phyloP scores from a whole-genome alignment of 768 basidiomycete species.

The Rhodotorula diobovata region DNA sequence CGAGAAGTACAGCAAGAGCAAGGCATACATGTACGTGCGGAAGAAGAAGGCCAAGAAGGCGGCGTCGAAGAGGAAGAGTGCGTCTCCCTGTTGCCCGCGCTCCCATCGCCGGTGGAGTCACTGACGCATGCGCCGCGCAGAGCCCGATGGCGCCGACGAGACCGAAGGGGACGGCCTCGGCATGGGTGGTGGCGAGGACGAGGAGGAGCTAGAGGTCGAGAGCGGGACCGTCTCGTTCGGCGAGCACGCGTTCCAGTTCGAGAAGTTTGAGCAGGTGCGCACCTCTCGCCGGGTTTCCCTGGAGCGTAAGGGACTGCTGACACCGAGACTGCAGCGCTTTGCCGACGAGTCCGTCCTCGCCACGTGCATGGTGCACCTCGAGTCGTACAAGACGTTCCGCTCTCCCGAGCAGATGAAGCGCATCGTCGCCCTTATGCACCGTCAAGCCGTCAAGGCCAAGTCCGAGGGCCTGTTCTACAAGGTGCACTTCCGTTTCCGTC shows the following conservation, averaged over 20 bases:
- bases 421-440: conserved; percentile 79
- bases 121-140: not conserved
- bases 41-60: conserved; percentile 57
- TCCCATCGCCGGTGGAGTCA: too few relatives aligned
- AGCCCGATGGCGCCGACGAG: conserved; percentile 8
- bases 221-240: conserved; percentile 59
- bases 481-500: conserved; percentile 52
- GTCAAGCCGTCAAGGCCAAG: conserved; percentile 83
- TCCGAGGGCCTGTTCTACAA: conserved; percentile 95
- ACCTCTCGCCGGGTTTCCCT: too few relatives aligned
- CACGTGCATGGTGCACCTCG: conserved; percentile 75
- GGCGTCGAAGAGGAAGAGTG: conserved; percentile 50
- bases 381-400: conserved; percentile 75
- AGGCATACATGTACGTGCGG: conserved; percentile 68
- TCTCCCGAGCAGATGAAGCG: conserved; percentile 77
- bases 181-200: conserved; percentile 66
- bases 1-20: conserved; percentile 75
- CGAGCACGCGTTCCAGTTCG: conserved; percentile 87
- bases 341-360: conserved; percentile 77
- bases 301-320: not conserved
- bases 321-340: conserved; percentile 63
- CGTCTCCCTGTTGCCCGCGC: not conserved
- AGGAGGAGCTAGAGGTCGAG: conserved; percentile 54
- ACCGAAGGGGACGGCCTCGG: conserved; percentile 58
- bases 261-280: conserved; percentile 78